These are phyloP conservation scores for Mayamaea pseudoterrestris DNA, from an alignment of 108 stramenopile species.

Conservation along the genomic window DNA sequence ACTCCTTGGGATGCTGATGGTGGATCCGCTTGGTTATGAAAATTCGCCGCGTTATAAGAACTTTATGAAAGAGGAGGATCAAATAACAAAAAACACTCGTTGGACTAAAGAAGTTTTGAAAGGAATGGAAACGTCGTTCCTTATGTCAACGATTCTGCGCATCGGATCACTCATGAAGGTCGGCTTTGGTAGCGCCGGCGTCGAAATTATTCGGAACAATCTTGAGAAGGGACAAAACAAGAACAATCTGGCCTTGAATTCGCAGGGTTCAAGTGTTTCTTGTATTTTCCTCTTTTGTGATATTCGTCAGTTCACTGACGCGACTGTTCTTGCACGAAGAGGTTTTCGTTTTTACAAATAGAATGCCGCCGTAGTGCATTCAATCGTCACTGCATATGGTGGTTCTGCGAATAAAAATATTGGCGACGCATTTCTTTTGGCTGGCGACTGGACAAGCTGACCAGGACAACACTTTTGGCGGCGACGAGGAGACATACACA, in stretches of 20 bases:
- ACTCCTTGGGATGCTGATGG: conserved; percentile 57
- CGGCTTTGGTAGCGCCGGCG: conserved; percentile 93
- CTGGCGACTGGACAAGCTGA: conserved; percentile 30
- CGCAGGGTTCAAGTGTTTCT: conserved; percentile 60
- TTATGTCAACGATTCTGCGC: conserved; percentile 83
- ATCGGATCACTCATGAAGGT: conserved; percentile 91
- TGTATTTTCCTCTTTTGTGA: conserved; percentile 94
- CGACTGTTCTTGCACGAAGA: conserved; percentile 90
- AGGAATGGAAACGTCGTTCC: conserved; percentile 68
- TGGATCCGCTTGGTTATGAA: conserved; percentile 75
- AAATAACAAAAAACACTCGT: conserved; percentile 24
- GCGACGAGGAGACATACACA: conserved; percentile 7
- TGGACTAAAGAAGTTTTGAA: conserved; percentile 72
- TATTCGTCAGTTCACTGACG: conserved; percentile 90
- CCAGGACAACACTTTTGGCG: conserved; percentile 10
- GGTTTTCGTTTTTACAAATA: conserved; percentile 92
- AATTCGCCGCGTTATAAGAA: conserved; percentile 49
- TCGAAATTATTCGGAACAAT: conserved; percentile 84
- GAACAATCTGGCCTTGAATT: conserved; percentile 52
- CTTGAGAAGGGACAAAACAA: conserved; percentile 54
- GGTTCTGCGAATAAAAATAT: conserved; percentile 93
- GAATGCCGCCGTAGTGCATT: conserved; percentile 84
- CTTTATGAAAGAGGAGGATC: conserved; percentile 49
- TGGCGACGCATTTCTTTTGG: conserved; percentile 89
- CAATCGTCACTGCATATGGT: conserved; percentile 53